Evolutionary conservation across 805 yeast species (phyloP).

Genomic region (Candida coquimbonensis): DNA sequence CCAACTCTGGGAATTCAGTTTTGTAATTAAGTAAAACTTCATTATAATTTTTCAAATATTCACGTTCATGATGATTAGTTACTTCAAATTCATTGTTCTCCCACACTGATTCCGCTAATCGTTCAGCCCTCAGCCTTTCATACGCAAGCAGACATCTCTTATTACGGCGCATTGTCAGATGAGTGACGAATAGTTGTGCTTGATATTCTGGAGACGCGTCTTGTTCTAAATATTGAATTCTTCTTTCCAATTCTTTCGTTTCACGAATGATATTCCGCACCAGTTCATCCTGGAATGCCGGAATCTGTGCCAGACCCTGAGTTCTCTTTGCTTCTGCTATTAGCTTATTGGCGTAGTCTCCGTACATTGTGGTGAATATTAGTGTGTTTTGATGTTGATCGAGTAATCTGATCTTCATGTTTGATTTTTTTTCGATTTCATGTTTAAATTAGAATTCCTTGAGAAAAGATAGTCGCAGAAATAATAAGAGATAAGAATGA

Average conservation of each 20-base stretch:
- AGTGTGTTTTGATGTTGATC: not conserved
- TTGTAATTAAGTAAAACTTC: constrained; percentile 70
- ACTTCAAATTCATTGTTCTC: constrained; percentile 49
- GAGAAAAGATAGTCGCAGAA: too few relatives aligned
- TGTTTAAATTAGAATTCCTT: too few relatives aligned
- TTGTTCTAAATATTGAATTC: constrained; percentile 40
- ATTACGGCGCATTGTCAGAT: constrained; percentile 75
- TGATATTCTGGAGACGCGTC: constrained; percentile 38
- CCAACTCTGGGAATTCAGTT: constrained; percentile 74
- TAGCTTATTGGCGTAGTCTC: constrained; percentile 81
- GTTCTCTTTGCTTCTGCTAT: constrained; percentile 80
- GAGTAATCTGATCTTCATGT: not conserved
- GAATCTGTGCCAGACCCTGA: constrained; percentile 52
- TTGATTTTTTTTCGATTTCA: not conserved
- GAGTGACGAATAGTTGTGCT: constrained; percentile 51
- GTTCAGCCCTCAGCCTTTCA: constrained; percentile 61
- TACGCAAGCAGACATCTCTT: constrained; percentile 87
- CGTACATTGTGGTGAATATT: constrained; percentile 53
- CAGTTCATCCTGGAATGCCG: constrained; percentile 66
- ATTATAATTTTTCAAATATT: constrained; percentile 63
- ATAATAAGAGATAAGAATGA: too few relatives aligned
- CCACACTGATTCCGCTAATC: constrained; percentile 69
- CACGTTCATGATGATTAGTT: constrained; percentile 72
- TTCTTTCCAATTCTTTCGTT: constrained; percentile 52
- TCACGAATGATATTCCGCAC: constrained; percentile 69